Base-by-base conservation (phyloP, 306 rosid species). In the Cucurbita moschata region DNA sequence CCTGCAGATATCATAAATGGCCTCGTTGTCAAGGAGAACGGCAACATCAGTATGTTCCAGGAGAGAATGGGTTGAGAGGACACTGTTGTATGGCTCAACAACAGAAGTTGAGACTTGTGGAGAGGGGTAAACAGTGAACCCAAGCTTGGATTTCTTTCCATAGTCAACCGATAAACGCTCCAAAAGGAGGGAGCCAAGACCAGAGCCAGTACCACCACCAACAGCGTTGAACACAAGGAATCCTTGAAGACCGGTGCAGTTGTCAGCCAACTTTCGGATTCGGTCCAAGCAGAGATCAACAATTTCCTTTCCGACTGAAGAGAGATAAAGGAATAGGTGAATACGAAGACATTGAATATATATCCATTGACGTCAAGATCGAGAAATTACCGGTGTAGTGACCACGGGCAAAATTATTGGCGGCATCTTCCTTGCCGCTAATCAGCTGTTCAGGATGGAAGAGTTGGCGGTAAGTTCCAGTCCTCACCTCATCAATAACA, bases 1-100 rank as follows among this genome's bases (percentile, higher is more conserved):
- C 83, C 96, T 79, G 80, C 96, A 89, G 51, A 89, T 89, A 42
- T 89, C 92, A 53, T 89, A 89, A 12, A 89, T 89, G 76, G 96
- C 96, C 67, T 89, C 96, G 5, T 89, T 87, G 77, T 89, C 96
- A 9, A 89, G 89, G 14, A 89, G 87, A 73, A 89, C 92, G 72
- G 96, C 86, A 73, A 89, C 96, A 71, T 89, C 96, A 4, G 96
- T 89, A 78, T 89, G 96, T 77, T 89, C 92, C 73, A 89, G 51
- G 35, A 89, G 96, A 71, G 96, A 89, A 76, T 89, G 96, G 19
- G 96, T 89, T 2, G 96, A 89, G 21, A 89, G 92, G 51, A 89
- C 96, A 78, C 96, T 89, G 81, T 87, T 89, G 84, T 89, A 89
- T 64, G 96, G 96, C 87, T 89, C 96, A 79, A 89, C 96, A 58